phyloP scores from a whole-genome alignment of 2,329 filamentous ascomycete species.

The Periconia sp. region DNA sequence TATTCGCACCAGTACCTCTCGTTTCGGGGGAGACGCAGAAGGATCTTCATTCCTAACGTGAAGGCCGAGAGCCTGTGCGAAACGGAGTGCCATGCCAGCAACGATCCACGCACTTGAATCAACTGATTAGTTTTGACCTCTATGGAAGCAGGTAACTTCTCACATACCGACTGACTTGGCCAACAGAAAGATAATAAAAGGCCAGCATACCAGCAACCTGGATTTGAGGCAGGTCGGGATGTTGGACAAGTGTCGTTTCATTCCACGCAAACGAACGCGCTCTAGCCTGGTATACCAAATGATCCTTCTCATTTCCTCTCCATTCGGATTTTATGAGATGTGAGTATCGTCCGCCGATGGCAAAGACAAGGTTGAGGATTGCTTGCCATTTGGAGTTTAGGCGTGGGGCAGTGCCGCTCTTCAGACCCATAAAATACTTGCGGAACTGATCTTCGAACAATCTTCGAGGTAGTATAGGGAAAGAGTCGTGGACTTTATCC shows the following conservation, averaged over 20 bases:
- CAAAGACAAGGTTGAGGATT: conserved; percentile 47
- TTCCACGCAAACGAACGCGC: conserved; percentile 38
- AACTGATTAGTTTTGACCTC: neutral
- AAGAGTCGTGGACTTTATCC: conserved; percentile 40
- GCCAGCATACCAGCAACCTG: conserved; percentile 42
- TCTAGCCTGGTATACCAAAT: conserved; percentile 43
- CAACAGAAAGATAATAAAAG: conserved; percentile 44
- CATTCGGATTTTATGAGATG: conserved; percentile 33
- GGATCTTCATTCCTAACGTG: conserved; percentile 43
- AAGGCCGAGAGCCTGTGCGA: conserved; percentile 40
- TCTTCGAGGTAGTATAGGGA: conserved; percentile 40
- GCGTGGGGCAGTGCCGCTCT: conserved; percentile 17
- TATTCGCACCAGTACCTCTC: conserved; percentile 40
- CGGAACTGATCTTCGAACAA: conserved; percentile 38
- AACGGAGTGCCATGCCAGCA: conserved; percentile 41
- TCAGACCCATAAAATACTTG: conserved; percentile 30
- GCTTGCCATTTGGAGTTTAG: conserved; percentile 39
- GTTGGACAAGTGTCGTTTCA: conserved; percentile 27
- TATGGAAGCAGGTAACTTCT: neutral
- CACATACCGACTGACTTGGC: conserved; percentile 46
- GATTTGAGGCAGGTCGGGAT: conserved; percentile 43
- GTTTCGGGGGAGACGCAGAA: conserved; percentile 27
- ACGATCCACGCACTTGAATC: conserved; percentile 41
- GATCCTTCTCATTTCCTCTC: conserved; percentile 32
- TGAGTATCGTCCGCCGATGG: conserved; percentile 45